Base-by-base conservation (phyloP, 768 basidiomycete species). In the Lactarius hengduanensis region DNA sequence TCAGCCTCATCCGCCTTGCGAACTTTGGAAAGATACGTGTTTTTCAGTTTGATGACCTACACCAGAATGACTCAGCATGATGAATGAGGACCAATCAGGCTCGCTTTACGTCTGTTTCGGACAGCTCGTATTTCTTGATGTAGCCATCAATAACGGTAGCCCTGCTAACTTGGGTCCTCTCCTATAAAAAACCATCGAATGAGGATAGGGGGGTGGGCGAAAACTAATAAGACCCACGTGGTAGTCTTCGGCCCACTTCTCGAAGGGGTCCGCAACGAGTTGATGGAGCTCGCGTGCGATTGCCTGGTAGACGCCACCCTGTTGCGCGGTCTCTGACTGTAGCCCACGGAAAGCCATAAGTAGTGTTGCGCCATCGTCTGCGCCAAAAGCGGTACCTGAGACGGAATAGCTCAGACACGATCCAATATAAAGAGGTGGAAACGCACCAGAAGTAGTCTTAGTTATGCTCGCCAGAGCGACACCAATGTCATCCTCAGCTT, bases 1-100 rank as follows among this genome's bases (percentile, higher is more conserved):
- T 94, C 94, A 9, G 90, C 89, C 73, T 97, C 95, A 71, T 97
- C 95, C 20, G 95, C 94, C 47, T 85, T 84, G 62, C 92, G 85
- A 0, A 85, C 88, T 76, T 94, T 96, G 38, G 82, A 76, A 13
- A 92, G 75, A 73, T 96, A 96, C 62, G 85, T 81, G 60, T 87
- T 83, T 77, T 91, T 94, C 69, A 94, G 77, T 76, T 89, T 89
- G 53, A 80, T 74, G 6, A 82, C 79, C 81, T 85, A 47, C 30
- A 62, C 38, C 53, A 40, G 28, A 43, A 18, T 34, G 61, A 59
- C 64, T 59, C 4, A 59, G 56, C 47, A n/a, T 50, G 62, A 60
- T 43, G 30, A 16, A 53, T 26, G 11, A 16, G 9, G 34, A 34
- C 40, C 9, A 45, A 55, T 28, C 26, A 43, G 56, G 9, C 6